Conservation (phyloP, 768 basidiomycete genomes). For the Amanita thiersii region DNA sequence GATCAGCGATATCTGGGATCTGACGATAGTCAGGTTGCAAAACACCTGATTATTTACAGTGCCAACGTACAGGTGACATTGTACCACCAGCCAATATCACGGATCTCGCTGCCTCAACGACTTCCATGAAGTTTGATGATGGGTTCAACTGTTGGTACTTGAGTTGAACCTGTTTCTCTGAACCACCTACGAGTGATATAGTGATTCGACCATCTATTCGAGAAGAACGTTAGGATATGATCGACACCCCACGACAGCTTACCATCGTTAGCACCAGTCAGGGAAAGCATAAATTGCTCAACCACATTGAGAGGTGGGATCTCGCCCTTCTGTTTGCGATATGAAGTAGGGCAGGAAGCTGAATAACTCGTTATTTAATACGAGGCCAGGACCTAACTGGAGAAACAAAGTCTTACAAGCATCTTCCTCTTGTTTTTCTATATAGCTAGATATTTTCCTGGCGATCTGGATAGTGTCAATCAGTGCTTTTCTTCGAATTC, state of each 20-base stretch:
- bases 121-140: constrained; percentile 75
- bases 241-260: constrained; percentile 4
- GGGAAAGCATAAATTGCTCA: constrained; percentile 68
- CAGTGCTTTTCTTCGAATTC: background rate
- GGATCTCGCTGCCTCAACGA: constrained; percentile 71
- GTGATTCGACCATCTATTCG: constrained; percentile 69
- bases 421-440: constrained; percentile 48
- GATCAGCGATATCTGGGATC: constrained; percentile 82
- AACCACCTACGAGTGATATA: constrained; percentile 34
- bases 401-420: constrained; percentile 19
- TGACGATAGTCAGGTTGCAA: constrained; percentile 21
- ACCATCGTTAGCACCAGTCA: constrained; percentile 79
- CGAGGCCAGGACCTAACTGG: background rate
- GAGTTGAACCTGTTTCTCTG: constrained; percentile 46
- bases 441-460: constrained; percentile 80
- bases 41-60: background rate
- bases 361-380: constrained; percentile 1
- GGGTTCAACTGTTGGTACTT: constrained; percentile 94
- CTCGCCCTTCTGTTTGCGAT: constrained; percentile 25
- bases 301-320: constrained; percentile 75
- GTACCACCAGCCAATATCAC: constrained; percentile 95
- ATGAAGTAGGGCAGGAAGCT: constrained; percentile 13
- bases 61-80: constrained; percentile 84
- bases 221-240: background rate
- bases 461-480: constrained; percentile 37